These are phyloP conservation scores for Scheffersomyces amazonensis DNA, from an alignment of 805 yeast species.

Conservation along the genomic window DNA sequence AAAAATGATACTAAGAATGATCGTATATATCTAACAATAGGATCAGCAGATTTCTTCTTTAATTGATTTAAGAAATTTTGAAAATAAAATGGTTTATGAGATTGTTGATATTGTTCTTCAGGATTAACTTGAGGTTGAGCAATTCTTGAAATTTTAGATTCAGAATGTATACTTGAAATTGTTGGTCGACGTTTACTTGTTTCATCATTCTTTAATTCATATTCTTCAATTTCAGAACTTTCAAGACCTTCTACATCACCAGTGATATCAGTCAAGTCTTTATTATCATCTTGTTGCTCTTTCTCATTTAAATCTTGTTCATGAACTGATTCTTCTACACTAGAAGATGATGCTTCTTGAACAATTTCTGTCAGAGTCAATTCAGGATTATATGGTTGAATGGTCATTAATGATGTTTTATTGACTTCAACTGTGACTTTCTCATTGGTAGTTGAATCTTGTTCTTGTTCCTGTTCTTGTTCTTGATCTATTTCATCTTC, in stretches of 20 bases:
- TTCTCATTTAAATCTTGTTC: not conserved
- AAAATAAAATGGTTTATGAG: slow-evolving; percentile 69
- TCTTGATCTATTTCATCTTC: not conserved
- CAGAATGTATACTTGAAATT: not conserved
- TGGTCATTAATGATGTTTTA: slow-evolving; percentile 10
- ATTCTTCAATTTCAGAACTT: slow-evolving; percentile 17
- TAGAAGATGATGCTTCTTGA: not conserved
- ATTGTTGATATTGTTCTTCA: slow-evolving; percentile 36
- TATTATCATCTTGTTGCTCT: not conserved
- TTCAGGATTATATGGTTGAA: slow-evolving; percentile 18
- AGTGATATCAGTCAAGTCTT: slow-evolving; percentile 7
- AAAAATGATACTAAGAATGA: slow-evolving; percentile 80
- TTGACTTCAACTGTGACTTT: slow-evolving; percentile 1
- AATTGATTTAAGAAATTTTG: slow-evolving; percentile 73
- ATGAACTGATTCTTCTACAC: not conserved
- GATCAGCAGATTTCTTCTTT: slow-evolving; percentile 76
- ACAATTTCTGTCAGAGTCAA: not conserved
- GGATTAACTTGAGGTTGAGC: slow-evolving; percentile 18
- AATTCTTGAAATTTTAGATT: slow-evolving; percentile 5
- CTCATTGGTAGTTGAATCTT: not conserved
- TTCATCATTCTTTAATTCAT: slow-evolving; percentile 12
- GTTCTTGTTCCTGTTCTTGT: slow-evolving; percentile 1
- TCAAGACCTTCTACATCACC: slow-evolving; percentile 7
- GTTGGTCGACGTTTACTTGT: slow-evolving; percentile 1
- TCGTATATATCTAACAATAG: slow-evolving; percentile 79